A percentile compares a stretch with the other conserved stretches of the same genome.
phyloP scores from a whole-genome alignment of 352 stramenopile genomes.

The Phytopythium chamaehyphon region DNA sequence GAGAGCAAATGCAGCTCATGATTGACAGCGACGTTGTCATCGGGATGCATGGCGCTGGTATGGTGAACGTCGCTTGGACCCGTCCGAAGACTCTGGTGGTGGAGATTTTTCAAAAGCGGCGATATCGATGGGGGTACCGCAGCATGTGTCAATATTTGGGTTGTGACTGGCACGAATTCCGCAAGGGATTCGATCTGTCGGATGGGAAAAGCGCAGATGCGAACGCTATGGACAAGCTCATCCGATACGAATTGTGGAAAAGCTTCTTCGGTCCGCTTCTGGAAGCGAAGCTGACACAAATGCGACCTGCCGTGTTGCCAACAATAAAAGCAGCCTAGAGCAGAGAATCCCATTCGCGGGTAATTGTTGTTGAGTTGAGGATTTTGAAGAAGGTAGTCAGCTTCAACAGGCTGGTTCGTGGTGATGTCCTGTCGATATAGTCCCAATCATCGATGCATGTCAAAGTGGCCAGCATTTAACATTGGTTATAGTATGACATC shows the following conservation, averaged over 20 bases:
- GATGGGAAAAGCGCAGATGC: constrained; percentile 17
- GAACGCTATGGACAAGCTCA: constrained; percentile 49
- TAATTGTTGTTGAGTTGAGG: no score
- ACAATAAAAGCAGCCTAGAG: no score
- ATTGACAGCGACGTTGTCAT: constrained; percentile 73
- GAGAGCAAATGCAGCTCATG: constrained; percentile 60
- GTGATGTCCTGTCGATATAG: no score
- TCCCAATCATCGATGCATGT: no score
- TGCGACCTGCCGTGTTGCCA: no score
- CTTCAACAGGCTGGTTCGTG: no score
- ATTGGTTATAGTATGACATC: no score
- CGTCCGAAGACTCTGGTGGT: constrained; percentile 46
- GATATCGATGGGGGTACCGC: constrained; percentile 61
- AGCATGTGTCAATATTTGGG: constrained; percentile 74
- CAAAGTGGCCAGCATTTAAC: no score
- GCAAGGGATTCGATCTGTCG: constrained; percentile 31
- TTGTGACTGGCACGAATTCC: constrained; percentile 61
- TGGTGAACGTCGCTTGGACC: constrained; percentile 74
- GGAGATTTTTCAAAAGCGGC: constrained; percentile 66
- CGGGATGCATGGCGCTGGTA: constrained; percentile 76
- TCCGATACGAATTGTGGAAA: constrained; percentile 47
- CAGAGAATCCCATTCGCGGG: no score
- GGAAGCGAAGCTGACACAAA: constrained; percentile 28
- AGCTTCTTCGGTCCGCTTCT: constrained; percentile 52
- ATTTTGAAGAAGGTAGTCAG: no score